These are phyloP conservation scores for Lentinula boryana DNA, from an alignment of 768 basidiomycete species.

Conservation along the genomic window DNA sequence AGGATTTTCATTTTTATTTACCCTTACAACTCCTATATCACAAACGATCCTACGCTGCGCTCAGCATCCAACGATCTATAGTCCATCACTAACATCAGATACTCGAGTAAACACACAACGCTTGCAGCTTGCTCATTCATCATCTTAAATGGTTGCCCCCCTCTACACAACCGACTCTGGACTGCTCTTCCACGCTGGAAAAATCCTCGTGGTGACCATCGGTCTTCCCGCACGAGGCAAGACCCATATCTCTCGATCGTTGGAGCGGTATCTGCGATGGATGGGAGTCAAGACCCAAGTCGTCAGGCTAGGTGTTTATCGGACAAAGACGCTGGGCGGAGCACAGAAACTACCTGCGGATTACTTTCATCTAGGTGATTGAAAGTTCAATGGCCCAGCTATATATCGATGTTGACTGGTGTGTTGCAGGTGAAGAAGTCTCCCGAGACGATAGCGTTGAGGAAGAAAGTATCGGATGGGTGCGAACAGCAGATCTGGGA, in stretches of 20 bases:
- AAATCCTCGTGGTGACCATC: slow-evolving; percentile 89
- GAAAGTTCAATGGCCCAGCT: background rate
- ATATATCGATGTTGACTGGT: slow-evolving; percentile 1
- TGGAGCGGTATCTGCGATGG: slow-evolving; percentile 89
- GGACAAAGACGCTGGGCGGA: slow-evolving; percentile 83
- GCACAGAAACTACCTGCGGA: slow-evolving; percentile 85
- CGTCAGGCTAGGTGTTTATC: slow-evolving; percentile 91
- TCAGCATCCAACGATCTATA: too few relatives aligned
- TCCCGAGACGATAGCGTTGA: slow-evolving; percentile 70
- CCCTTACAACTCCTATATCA: too few relatives aligned
- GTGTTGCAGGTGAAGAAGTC: slow-evolving; percentile 68
- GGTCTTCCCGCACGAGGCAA: slow-evolving; percentile 94
- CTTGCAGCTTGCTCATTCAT: too few relatives aligned
- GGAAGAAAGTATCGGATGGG: slow-evolving; percentile 70
- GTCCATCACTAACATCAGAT: too few relatives aligned
- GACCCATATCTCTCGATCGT: slow-evolving; percentile 91
- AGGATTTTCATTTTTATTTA: too few relatives aligned
- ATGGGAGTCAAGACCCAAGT: slow-evolving; percentile 96
- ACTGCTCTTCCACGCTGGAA: slow-evolving; percentile 86
- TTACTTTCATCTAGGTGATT: slow-evolving; percentile 80
- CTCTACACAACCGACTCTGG: slow-evolving; percentile 90
- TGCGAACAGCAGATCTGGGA: slow-evolving; percentile 88
- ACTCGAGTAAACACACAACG: too few relatives aligned
- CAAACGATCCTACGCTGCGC: too few relatives aligned
- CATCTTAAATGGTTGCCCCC: slow-evolving; percentile 75